A percentile compares a stretch with the other conserved stretches of the same genome.
Conservation (phyloP, 345 rosid species). For the Clarkia xantiana region DNA sequence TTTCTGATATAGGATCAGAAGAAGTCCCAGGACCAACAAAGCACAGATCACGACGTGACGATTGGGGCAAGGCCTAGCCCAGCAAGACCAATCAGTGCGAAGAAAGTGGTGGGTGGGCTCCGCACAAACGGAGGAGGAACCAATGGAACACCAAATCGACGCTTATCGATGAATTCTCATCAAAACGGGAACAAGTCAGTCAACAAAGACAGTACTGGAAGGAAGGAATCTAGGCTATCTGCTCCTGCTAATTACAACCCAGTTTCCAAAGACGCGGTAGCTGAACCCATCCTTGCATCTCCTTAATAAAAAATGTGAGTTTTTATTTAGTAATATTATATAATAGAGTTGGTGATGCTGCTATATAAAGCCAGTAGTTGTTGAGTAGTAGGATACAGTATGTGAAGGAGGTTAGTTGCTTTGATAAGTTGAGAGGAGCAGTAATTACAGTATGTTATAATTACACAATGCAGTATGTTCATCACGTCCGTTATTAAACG, state of each 20-base stretch:
- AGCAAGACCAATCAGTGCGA: slow-evolving; percentile 46
- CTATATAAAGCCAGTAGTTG: neutral
- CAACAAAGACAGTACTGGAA: slow-evolving; percentile 30
- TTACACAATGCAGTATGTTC: too few species aligned
- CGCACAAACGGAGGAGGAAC: slow-evolving; percentile 60
- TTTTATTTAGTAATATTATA: slow-evolving; percentile 11
- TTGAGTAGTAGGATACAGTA: neutral
- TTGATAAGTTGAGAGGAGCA: too few species aligned
- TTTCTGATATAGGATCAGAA: slow-evolving; percentile 44
- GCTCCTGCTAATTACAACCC: slow-evolving; percentile 60
- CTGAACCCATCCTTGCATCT: slow-evolving; percentile 47
- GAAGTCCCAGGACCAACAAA: slow-evolving; percentile 72
- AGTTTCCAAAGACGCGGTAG: slow-evolving; percentile 45
- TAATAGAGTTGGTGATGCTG: neutral
- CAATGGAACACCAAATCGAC: slow-evolving; percentile 65
- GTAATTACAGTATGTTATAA: too few species aligned
- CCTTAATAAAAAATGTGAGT: slow-evolving; percentile 27
- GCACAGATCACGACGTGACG: slow-evolving; percentile 58
- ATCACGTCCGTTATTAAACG: too few species aligned
- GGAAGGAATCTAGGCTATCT: slow-evolving; percentile 46
- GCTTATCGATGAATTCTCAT: slow-evolving; percentile 63
- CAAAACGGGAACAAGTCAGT: slow-evolving; percentile 64
- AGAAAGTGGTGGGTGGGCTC: slow-evolving; percentile 56
- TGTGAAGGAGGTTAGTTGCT: too few species aligned
- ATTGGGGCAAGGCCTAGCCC: slow-evolving; percentile 76